Evolutionary conservation across 345 rosid genomes (phyloP).

Genomic region (Brassica rapa): DNA sequence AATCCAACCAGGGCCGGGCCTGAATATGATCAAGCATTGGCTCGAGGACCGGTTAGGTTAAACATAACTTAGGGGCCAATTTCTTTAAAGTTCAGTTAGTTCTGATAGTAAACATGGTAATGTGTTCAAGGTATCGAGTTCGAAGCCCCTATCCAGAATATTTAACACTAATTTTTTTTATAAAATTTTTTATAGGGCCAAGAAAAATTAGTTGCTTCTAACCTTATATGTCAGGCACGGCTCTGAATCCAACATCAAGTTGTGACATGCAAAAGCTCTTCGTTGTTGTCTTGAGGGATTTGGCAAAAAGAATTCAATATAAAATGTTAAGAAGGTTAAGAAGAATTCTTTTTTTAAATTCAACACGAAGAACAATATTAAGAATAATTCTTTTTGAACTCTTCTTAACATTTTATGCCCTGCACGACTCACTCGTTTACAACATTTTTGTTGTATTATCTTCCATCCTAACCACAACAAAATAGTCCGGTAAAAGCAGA

Average conservation of each 20-base stretch:
- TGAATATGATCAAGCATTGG: too few relatives aligned
- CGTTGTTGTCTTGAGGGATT: slow-evolving; percentile 6
- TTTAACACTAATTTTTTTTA: too few relatives aligned
- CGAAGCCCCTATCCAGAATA: too few relatives aligned
- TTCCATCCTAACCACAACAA: slow-evolving; percentile 11
- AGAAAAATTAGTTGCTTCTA: too few relatives aligned
- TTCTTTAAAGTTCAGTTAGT: too few relatives aligned
- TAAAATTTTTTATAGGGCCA: too few relatives aligned
- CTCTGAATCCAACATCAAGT: background rate
- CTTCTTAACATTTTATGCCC: background rate
- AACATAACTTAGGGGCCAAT: too few relatives aligned
- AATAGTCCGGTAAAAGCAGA: background rate
- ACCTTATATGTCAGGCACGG: too few relatives aligned
- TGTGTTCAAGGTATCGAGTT: too few relatives aligned
- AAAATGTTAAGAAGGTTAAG: background rate
- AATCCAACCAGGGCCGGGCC: background rate
- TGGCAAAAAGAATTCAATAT: background rate
- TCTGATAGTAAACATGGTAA: too few relatives aligned
- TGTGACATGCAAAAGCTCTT: slow-evolving; percentile 17
- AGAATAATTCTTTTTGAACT: background rate
- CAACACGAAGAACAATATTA: background rate
- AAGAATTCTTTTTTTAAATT: too few relatives aligned
- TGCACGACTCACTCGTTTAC: slow-evolving; percentile 20
- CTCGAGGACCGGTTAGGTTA: too few relatives aligned
- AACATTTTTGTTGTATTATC: background rate